Conservation (phyloP, 2,329 filamentous ascomycete species). For the Exophiala mesophila region DNA sequence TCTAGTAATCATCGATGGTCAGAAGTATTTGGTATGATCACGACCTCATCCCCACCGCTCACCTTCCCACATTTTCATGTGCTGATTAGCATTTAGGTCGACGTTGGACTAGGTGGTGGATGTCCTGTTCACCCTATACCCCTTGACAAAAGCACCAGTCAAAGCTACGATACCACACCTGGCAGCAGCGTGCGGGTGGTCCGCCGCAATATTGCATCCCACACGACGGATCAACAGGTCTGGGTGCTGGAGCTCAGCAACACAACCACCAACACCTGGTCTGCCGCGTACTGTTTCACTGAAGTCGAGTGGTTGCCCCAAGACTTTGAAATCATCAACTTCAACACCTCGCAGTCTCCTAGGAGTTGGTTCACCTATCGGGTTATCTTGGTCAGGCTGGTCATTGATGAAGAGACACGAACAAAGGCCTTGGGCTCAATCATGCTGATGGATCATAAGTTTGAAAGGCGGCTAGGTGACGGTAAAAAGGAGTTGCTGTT, state of each 20-base stretch:
- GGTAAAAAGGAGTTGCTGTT: constrained; percentile 48
- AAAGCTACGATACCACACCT: constrained; percentile 41
- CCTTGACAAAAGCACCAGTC: constrained; percentile 26
- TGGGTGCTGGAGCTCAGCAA: constrained; percentile 20
- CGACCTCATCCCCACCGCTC: not conserved
- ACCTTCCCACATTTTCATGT: not conserved
- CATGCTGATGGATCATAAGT: constrained; percentile 46
- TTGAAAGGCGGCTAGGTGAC: constrained; percentile 29
- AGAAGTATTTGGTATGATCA: constrained; percentile 36
- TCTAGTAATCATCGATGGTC: constrained; percentile 52
- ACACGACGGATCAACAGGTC: constrained; percentile 14
- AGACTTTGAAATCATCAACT: constrained; percentile 61
- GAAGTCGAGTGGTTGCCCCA: constrained; percentile 58
- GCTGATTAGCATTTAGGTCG: constrained; percentile 5
- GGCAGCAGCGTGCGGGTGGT: constrained; percentile 54
- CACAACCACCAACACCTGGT: constrained; percentile 41
- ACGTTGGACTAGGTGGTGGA: constrained; percentile 25
- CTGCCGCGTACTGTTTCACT: constrained; percentile 60
- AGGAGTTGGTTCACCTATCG: constrained; percentile 51
- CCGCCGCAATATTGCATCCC: constrained; percentile 37
- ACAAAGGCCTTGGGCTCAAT: constrained; percentile 49
- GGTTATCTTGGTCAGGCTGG: constrained; percentile 52
- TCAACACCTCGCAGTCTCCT: constrained; percentile 47
- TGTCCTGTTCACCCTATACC: constrained; percentile 27
- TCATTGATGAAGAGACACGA: constrained; percentile 45